Evolutionary conservation across 768 basidiomycete species (phyloP).

Genomic region (Rhodocollybia butyracea): DNA sequence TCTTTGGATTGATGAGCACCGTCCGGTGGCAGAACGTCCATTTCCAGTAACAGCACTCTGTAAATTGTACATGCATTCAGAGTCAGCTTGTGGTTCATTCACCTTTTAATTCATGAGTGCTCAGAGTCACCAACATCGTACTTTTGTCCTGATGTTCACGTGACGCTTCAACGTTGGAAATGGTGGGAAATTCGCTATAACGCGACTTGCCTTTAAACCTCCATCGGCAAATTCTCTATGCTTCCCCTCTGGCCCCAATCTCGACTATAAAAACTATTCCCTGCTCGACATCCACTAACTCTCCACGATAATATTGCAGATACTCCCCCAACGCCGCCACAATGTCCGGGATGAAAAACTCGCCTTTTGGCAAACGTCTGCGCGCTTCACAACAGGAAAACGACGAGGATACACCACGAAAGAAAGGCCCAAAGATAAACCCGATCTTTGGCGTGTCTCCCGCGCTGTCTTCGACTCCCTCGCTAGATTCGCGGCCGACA

Average conservation of each 20-base stretch:
- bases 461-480: conserved; percentile 46
- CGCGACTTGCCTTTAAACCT: neutral
- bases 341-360: conserved; percentile 82
- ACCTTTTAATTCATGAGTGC: too few relatives aligned
- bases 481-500: conserved; percentile 50
- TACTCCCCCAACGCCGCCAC: neutral
- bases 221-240: neutral
- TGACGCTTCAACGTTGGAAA: neutral
- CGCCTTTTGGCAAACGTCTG: conserved; percentile 81
- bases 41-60: too few relatives aligned
- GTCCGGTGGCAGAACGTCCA: too few relatives aligned
- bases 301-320: neutral
- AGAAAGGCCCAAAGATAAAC: conserved; percentile 49
- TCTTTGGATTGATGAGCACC: too few relatives aligned
- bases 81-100: too few relatives aligned
- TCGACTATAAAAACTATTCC: neutral
- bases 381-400: conserved; percentile 64
- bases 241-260: neutral
- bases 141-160: too few relatives aligned
- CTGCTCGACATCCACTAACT: neutral
- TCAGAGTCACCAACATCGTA: too few relatives aligned
- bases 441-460: conserved; percentile 47
- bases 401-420: conserved; percentile 52
- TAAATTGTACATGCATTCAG: too few relatives aligned
- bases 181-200: neutral